Evolutionary conservation across 192 early-diverging fungal species (phyloP).

Genomic region (Coemansia sp.): DNA sequence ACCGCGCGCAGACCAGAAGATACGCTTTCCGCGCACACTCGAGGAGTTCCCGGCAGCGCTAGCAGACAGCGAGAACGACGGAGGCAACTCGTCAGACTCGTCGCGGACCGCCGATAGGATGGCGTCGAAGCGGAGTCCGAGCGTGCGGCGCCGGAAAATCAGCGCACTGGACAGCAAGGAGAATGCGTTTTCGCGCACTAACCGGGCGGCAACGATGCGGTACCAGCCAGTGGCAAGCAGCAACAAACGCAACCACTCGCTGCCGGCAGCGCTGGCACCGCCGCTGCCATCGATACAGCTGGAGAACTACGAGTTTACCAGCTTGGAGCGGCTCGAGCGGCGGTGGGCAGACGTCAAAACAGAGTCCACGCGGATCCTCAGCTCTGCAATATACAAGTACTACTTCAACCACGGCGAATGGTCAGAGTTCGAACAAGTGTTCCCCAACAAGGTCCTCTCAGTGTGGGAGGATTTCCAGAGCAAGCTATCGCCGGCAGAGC

Average conservation of each 20-base stretch:
- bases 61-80: background rate
- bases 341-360: slow-evolving; percentile 49
- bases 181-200: slow-evolving; percentile 9
- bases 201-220: background rate
- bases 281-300: slow-evolving; percentile 23
- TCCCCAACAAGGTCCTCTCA: slow-evolving; percentile 39
- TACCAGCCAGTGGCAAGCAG: background rate
- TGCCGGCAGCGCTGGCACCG: slow-evolving; percentile 33
- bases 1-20: slow-evolving; percentile 6
- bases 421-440: slow-evolving; percentile 52
- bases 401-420: slow-evolving; percentile 54
- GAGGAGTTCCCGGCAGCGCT: slow-evolving; percentile 7
- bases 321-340: slow-evolving; percentile 51
- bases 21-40: slow-evolving; percentile 33
- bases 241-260: slow-evolving; percentile 51
- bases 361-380: slow-evolving; percentile 46
- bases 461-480: slow-evolving; percentile 46
- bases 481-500: slow-evolving; percentile 37
- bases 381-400: slow-evolving; percentile 56
- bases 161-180: slow-evolving; percentile 4
- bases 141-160: slow-evolving; percentile 5
- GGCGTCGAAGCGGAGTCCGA: background rate
- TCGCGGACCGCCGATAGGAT: background rate
- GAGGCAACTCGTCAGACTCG: background rate
- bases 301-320: slow-evolving; percentile 50